These are phyloP conservation scores for Penicillium paxilli DNA, from an alignment of 495 filamentous ascomycete genomes.

Conservation along the genomic window DNA sequence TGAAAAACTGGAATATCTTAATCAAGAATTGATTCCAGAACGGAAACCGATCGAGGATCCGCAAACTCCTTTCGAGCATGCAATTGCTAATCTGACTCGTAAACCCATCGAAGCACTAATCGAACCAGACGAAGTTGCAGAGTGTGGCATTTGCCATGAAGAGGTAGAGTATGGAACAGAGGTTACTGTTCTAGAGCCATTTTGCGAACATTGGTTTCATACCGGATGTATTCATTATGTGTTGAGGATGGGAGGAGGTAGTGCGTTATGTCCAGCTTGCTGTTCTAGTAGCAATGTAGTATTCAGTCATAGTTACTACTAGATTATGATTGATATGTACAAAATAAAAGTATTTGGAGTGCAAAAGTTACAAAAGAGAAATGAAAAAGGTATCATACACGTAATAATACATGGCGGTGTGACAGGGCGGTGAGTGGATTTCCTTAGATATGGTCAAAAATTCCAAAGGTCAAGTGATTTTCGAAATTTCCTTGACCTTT, in stretches of 20 bases:
- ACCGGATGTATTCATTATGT: background rate
- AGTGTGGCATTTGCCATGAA: background rate
- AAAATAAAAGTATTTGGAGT: no score
- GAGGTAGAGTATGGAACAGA: background rate
- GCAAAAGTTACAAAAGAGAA: no score
- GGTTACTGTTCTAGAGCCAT: background rate
- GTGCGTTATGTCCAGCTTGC: background rate
- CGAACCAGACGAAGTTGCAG: background rate
- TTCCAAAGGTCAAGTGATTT: no score
- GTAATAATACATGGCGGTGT: no score
- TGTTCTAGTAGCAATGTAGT: no score
- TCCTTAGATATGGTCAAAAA: no score
- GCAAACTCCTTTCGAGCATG: background rate
- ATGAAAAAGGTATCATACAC: no score
- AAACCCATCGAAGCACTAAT: background rate
- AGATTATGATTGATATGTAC: no score
- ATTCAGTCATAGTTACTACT: no score
- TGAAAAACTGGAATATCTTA: background rate
- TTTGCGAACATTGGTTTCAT: background rate
- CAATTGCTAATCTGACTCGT: background rate
- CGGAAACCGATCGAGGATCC: background rate
- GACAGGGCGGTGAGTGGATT: no score
- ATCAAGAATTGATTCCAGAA: background rate
- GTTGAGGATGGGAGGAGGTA: background rate
- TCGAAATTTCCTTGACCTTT: no score